These are phyloP conservation scores for Mycena pura DNA, from an alignment of 768 basidiomycete genomes.

Conservation along the genomic window DNA sequence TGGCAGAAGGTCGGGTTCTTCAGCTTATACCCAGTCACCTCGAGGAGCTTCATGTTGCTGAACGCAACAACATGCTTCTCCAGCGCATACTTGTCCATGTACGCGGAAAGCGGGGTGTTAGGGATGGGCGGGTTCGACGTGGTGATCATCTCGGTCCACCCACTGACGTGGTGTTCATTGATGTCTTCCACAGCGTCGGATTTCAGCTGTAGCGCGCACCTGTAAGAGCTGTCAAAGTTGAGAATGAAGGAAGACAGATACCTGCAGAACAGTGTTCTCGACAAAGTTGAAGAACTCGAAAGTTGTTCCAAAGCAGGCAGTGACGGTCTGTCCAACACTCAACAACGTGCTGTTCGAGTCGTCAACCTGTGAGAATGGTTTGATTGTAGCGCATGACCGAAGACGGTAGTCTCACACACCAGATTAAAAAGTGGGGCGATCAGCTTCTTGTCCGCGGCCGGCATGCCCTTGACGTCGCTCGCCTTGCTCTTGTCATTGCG, in stretches of 20 bases:
- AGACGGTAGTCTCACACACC: constrained; percentile 44
- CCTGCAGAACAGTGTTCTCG: constrained; percentile 72
- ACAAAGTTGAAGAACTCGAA: constrained; percentile 83
- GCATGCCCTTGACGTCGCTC: constrained; percentile 67
- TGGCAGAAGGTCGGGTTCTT: constrained; percentile 67
- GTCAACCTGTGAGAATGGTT: constrained; percentile 70
- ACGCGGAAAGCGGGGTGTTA: constrained; percentile 76
- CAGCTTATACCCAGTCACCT: constrained; percentile 72
- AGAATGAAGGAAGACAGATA: constrained; percentile 31
- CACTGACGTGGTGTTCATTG: constrained; percentile 82
- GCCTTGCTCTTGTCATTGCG: constrained; percentile 76
- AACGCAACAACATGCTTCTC: constrained; percentile 74
- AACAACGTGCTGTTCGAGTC: constrained; percentile 75
- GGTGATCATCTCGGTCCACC: constrained; percentile 83
- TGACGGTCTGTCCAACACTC: constrained; percentile 68
- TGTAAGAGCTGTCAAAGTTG: neutral
- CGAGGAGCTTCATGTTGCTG: constrained; percentile 76
- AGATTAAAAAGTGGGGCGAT: constrained; percentile 83
- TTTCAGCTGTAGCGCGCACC: constrained; percentile 54
- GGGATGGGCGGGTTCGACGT: constrained; percentile 73
- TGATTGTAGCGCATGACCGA: too few species aligned
- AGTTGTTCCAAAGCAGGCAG: constrained; percentile 77
- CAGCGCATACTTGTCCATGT: constrained; percentile 78
- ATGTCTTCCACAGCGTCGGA: constrained; percentile 83
- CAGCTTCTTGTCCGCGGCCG: constrained; percentile 59